Evolutionary conservation across 2,329 filamentous ascomycete genomes (phyloP), one percentile per base, ranked within the genome.

Genomic region (Ophiostoma quercus): DNA sequence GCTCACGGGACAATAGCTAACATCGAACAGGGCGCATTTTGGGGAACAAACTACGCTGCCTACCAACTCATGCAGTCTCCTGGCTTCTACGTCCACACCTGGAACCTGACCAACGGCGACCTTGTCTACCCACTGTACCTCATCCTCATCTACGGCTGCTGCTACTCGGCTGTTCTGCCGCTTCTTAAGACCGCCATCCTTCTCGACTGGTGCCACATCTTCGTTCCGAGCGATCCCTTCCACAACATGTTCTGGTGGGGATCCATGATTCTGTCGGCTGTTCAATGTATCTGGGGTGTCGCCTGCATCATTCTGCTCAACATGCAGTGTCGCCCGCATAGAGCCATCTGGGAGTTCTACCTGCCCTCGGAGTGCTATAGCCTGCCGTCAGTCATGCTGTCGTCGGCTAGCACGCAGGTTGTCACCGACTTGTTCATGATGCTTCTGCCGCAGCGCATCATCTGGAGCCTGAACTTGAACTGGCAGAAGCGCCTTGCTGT

Each of bases 311-410:
- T 60, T 12, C 25, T 60, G 25, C 25, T 60, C 54, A 60, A 60
- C 54, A 60, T 60, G 54, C 54, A 60, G 54, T 60, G 54, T 22
- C 54, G 54, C 25, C 54, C 54, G 54, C 54, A 60, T 22, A 29
- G 54, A 16, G 54, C 54, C 25, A 60, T 60, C 54, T 60, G 54
- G 54, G 54, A 60, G 54, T 60, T 60, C 11, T 60, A 60, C 54
- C 3, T 60, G 25, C 54, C 54, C 1, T 60, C 54, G 11, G 54
- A 60, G 14, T 60, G 54, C 54, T 60, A 60, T 9, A 32, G 54
- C 54, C 54, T 60, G 54, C 25, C 54, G 22, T 29, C 22, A 5
- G 54, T 60, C 54, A 60, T 60, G 54, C 54, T 60, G 19, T 3
- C 54, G n/a, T 60, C 54, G 9, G 54, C 54, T 25, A 19, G 9